Conservation (phyloP, 305 asterid species). For the Fraxinus sp. region DNA sequence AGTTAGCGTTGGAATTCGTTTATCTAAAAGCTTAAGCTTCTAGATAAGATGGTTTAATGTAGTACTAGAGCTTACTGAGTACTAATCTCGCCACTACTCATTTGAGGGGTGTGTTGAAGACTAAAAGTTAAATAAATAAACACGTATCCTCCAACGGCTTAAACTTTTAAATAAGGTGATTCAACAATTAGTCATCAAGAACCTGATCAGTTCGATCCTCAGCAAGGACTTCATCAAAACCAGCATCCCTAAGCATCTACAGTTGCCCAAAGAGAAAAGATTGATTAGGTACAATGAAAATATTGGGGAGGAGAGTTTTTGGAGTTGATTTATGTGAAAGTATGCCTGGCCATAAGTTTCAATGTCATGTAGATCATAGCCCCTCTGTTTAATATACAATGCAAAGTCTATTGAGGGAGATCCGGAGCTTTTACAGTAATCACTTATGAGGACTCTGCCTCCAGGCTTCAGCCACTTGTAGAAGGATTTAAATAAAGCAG, state of each 20-base stretch:
- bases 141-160: background rate
- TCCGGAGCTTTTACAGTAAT: conserved; percentile 82
- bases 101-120: background rate
- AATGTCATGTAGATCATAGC: conserved; percentile 81
- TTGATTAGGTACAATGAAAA: background rate
- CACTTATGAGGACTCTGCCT: conserved; percentile 84
- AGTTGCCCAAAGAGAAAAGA: background rate
- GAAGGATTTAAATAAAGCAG: conserved; percentile 77
- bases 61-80: background rate
- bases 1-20: background rate
- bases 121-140: background rate
- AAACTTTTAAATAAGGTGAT: background rate
- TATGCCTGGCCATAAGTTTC: conserved; percentile 81
- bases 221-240: conserved; percentile 75
- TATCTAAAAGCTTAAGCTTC: background rate
- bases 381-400: conserved; percentile 81
- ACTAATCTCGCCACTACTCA: background rate
- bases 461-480: conserved; percentile 99
- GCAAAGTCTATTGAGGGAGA: conserved; percentile 68
- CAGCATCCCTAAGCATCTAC: conserved; percentile 93
- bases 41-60: background rate
- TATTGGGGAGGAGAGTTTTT: background rate
- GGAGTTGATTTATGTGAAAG: background rate
- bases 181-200: conserved; percentile 4
- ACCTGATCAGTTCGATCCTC: conserved; percentile 97